Evolutionary conservation across 2,329 filamentous ascomycete genomes (phyloP), one percentile per base, ranked within the genome.

Genomic region (Saccharata proteae): DNA sequence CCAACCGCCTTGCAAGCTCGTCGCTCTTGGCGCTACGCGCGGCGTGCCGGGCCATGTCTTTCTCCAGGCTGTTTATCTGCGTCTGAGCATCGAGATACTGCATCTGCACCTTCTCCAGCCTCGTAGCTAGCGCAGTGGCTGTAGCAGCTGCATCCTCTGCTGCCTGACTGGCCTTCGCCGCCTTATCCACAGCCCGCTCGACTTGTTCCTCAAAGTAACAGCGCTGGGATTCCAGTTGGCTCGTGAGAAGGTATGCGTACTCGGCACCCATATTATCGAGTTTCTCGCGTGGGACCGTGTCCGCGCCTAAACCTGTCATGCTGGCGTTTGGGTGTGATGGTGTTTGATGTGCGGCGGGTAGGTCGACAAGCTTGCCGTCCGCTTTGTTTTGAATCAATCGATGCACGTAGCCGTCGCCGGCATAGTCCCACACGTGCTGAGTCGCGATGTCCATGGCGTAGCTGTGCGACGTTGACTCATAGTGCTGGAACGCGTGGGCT

Each of bases 381-480:
- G 83, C 78, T 60, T 94, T 93, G 49, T 85, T 84, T 42, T 93
- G 80, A 34, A 98, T 93, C 30, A 96, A 73, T 7, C 90, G 78
- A 56, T 98, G 90, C 29, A 96, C 90, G 67, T 93, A 98, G 48
- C 80, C 81, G 49, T 98, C 90, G 4, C 83, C 85, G 0, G 82
- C 83, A 42, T 98, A 98, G 56, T 98, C 90, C 90, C 90, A 98
- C 1, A 98, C 86, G 45, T 93, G 80, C 53, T 98, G 88, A 1
- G 85, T 93, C 39, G 80, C 76, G 21, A 96, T 73, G 52, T 98
- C 90, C 52, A 98, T 80, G 16, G 85, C 80, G 51, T 93, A 98
- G 40, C 80, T 81, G 55, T 98, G 90, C 4, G 76, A 74, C 3
- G 83, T 92, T 34, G 82, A 71, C 56, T 92, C 85, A 73, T 84